These are phyloP conservation scores for Yueomyces sp. DNA, from an alignment of 805 yeast genomes.

Conservation along the genomic window DNA sequence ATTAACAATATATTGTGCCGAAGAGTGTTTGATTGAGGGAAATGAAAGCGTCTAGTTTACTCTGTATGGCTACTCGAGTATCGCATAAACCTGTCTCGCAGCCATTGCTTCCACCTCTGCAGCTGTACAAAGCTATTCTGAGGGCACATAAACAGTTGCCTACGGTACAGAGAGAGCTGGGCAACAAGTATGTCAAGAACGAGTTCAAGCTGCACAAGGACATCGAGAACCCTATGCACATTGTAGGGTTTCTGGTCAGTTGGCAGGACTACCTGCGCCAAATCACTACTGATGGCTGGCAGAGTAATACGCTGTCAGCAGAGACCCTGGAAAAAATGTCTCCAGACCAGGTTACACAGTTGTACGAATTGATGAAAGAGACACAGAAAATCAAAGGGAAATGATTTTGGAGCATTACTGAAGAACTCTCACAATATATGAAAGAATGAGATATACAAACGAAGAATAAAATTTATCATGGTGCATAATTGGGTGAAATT, in stretches of 20 bases:
- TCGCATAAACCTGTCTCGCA: neutral
- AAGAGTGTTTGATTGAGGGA: neutral
- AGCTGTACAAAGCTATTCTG: slow-evolving; percentile 64
- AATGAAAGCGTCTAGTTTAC: slow-evolving; percentile 2
- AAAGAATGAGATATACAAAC: no score
- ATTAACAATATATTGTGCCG: no score
- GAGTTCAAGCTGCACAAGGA: slow-evolving; percentile 79
- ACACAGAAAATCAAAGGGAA: slow-evolving; percentile 20
- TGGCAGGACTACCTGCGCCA: slow-evolving; percentile 79
- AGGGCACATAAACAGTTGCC: slow-evolving; percentile 70
- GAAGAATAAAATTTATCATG: no score
- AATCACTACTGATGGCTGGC: slow-evolving; percentile 53
- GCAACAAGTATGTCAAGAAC: slow-evolving; percentile 78
- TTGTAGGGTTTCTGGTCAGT: slow-evolving; percentile 81
- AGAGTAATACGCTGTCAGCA: slow-evolving; percentile 45
- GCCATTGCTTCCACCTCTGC: slow-evolving; percentile 73
- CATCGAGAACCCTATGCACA: slow-evolving; percentile 82
- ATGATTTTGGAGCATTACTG: no score
- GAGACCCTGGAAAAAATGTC: slow-evolving; percentile 68
- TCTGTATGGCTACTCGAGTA: slow-evolving; percentile 5
- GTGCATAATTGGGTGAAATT: no score
- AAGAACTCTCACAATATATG: no score
- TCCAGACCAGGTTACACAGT: slow-evolving; percentile 80
- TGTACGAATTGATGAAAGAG: slow-evolving; percentile 69
- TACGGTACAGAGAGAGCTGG: slow-evolving; percentile 55